Evolutionary conservation across 169 alveolate genomes (phyloP).

Genomic region (Blepharisma undulans): DNA sequence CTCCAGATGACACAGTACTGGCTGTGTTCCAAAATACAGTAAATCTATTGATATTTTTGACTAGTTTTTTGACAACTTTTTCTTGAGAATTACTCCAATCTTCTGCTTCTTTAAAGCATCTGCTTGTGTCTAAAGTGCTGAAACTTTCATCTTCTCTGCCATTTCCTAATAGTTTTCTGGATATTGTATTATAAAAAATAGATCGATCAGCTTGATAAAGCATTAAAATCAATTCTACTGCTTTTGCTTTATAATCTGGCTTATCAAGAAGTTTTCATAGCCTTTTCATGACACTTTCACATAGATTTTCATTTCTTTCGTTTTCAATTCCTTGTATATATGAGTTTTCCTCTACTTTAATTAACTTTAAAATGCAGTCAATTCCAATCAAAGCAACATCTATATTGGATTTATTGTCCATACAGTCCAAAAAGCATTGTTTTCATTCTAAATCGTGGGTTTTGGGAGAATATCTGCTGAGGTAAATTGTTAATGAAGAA

Average conservation of each 20-base stretch:
- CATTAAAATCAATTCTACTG: neutral
- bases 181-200: neutral
- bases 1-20: neutral
- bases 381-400: conserved; percentile 20
- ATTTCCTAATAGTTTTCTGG: neutral
- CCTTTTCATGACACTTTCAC: neutral
- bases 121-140: neutral
- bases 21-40: conserved; percentile 1
- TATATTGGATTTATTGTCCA: neutral
- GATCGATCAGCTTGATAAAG: neutral
- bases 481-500: neutral
- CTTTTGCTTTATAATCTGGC: neutral
- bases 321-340: neutral
- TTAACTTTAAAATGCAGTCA: neutral
- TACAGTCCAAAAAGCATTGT: neutral
- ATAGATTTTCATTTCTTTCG: neutral
- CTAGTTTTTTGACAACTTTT: neutral
- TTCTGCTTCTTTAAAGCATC: neutral
- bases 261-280: neutral
- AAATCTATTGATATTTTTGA: neutral
- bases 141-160: neutral
- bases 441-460: neutral
- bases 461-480: neutral
- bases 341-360: neutral
- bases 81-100: neutral